Percentiles rank a stretch among this genome's conserved stretches.
phyloP scores from a whole-genome alignment of 2,329 filamentous ascomycete species.

The Xylariaceae sp. region DNA sequence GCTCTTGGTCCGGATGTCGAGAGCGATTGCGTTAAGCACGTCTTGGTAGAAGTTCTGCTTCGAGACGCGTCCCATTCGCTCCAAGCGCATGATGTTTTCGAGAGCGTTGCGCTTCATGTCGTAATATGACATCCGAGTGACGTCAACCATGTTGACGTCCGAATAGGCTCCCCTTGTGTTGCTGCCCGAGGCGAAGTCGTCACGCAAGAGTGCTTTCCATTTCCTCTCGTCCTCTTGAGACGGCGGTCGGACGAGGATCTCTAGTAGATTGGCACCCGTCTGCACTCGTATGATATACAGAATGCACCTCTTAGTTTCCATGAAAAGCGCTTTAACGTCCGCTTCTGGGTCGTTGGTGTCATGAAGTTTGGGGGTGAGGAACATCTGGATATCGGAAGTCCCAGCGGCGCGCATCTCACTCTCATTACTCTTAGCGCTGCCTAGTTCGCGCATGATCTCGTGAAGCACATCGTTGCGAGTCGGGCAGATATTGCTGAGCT shows the following conservation, averaged over 20 bases:
- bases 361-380: constrained; percentile 82
- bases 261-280: constrained; percentile 84
- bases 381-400: constrained; percentile 85
- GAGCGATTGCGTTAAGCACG: constrained; percentile 92
- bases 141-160: constrained; percentile 82
- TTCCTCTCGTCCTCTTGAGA: constrained; percentile 81
- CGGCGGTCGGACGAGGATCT: constrained; percentile 90
- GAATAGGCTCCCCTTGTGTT: constrained; percentile 81
- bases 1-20: constrained; percentile 97
- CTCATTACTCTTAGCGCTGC: constrained; percentile 94
- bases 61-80: constrained; percentile 84
- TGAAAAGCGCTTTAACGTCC: constrained; percentile 86
- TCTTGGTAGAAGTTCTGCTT: constrained; percentile 92
- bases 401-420: constrained; percentile 85
- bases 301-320: constrained; percentile 96
- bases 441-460: constrained; percentile 88
- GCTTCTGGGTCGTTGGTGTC: constrained; percentile 91
- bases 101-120: constrained; percentile 90
- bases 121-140: constrained; percentile 83
- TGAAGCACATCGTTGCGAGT: constrained; percentile 80
- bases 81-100: constrained; percentile 88
- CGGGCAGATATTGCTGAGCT: constrained; percentile 74
- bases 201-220: constrained; percentile 76
- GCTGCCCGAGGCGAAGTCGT: constrained; percentile 70
- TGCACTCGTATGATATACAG: constrained; percentile 98